Evolutionary conservation across 306 rosid genomes (phyloP).

Genomic region (Phaseolus lunatus): DNA sequence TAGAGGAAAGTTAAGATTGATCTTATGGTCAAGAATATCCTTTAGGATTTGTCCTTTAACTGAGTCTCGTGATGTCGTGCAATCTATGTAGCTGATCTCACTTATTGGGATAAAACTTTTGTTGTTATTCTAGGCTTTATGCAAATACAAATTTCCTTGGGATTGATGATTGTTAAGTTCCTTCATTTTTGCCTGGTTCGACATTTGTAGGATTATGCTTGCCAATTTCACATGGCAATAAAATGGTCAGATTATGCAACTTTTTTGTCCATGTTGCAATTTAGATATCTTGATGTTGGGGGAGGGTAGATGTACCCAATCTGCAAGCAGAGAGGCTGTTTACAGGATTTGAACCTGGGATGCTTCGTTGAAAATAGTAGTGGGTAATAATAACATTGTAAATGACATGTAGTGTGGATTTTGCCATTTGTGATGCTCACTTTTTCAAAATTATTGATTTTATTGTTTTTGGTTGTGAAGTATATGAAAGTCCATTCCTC

Average conservation of each 20-base stretch:
- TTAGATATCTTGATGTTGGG: neutral
- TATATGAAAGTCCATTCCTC: slow-evolving; percentile 13
- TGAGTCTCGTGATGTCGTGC: neutral
- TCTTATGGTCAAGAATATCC: neutral
- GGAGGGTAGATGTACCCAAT: no score
- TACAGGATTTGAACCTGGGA: no score
- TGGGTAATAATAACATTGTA: no score
- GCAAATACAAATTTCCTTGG: neutral
- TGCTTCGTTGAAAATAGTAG: no score
- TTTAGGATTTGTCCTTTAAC: neutral
- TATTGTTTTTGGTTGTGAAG: neutral
- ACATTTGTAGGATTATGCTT: slow-evolving; percentile 8
- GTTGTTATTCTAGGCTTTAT: neutral
- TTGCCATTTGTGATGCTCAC: neutral
- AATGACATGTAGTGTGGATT: neutral
- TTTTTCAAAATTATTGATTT: neutral
- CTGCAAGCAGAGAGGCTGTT: no score
- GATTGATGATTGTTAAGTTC: neutral
- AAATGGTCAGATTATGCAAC: slow-evolving; percentile 5
- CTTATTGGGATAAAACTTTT: neutral
- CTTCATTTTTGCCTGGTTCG: neutral
- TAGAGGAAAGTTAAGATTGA: neutral
- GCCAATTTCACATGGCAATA: no score
- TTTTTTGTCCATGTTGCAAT: slow-evolving; percentile 3
- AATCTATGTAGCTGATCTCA: no score